phyloP scores from a whole-genome alignment of 2,329 filamentous ascomycete species.

The Neurospora sp. region DNA sequence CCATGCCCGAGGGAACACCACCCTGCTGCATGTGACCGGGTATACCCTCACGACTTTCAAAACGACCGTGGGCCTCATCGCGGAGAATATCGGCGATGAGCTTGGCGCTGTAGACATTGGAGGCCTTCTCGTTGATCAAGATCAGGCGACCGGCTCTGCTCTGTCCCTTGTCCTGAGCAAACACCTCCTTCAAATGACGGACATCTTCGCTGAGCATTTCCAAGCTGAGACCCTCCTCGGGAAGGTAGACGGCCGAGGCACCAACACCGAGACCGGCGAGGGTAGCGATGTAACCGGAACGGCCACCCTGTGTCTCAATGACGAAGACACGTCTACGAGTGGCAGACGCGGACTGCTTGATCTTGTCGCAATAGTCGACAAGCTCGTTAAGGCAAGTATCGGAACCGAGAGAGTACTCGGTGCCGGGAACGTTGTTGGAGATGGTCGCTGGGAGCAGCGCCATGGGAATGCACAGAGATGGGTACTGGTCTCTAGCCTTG shows the following conservation, averaged over 20 bases:
- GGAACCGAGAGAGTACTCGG: conserved; percentile 92
- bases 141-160: conserved; percentile 88
- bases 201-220: conserved; percentile 91
- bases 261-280: conserved; percentile 86
- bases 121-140: conserved; percentile 92
- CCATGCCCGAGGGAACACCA: conserved; percentile 88
- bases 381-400: conserved; percentile 96
- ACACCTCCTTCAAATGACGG: conserved; percentile 75
- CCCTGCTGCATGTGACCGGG: conserved; percentile 94
- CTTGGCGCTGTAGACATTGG: conserved; percentile 81
- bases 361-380: conserved; percentile 91
- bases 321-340: conserved; percentile 92
- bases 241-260: conserved; percentile 88
- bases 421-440: conserved; percentile 96
- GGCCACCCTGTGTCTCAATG: conserved; percentile 93
- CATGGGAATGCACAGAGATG: conserved; percentile 87
- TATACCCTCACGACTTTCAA: conserved; percentile 85
- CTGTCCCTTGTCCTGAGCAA: conserved; percentile 76
- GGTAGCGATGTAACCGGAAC: conserved; percentile 87
- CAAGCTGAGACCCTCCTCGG: conserved; percentile 89
- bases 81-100: conserved; percentile 93
- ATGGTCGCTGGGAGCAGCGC: conserved; percentile 90
- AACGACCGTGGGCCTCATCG: conserved; percentile 82
- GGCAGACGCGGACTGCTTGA: conserved; percentile 92
- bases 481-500: conserved; percentile 66